Evolutionary conservation across 768 basidiomycete genomes (phyloP).

Genomic region (Gyrodon lividus): DNA sequence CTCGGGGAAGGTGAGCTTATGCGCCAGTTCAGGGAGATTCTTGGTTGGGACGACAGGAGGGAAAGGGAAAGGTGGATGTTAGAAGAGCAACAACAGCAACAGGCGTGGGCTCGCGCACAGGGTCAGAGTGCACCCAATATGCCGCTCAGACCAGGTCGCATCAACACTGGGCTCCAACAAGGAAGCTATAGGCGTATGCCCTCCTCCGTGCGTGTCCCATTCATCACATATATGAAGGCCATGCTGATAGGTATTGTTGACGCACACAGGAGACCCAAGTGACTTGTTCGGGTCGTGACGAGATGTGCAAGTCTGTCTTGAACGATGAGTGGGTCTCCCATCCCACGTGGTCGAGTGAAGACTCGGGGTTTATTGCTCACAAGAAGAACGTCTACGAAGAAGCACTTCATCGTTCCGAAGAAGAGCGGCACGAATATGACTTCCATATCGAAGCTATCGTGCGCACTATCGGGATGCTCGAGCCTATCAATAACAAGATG

Average conservation of each 20-base stretch:
- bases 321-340: slow-evolving; percentile 99
- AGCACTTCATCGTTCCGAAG: slow-evolving; percentile 92
- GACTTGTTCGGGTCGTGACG: slow-evolving; percentile 91
- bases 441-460: slow-evolving; percentile 96
- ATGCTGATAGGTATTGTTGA: slow-evolving; percentile 1
- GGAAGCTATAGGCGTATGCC: slow-evolving; percentile 93
- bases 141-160: slow-evolving; percentile 49
- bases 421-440: slow-evolving; percentile 98
- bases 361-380: slow-evolving; percentile 85
- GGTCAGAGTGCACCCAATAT: slow-evolving; percentile 38
- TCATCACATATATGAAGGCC: neutral
- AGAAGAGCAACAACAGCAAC: slow-evolving; percentile 44
- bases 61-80: slow-evolving; percentile 53
- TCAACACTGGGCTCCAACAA: slow-evolving; percentile 68
- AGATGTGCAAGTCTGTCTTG: slow-evolving; percentile 93
- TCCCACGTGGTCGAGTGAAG: slow-evolving; percentile 93
- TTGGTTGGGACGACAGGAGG: slow-evolving; percentile 82
- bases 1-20: slow-evolving; percentile 76
- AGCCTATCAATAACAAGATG: slow-evolving; percentile 89
- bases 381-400: slow-evolving; percentile 97
- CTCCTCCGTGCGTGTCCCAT: slow-evolving; percentile 55
- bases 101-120: slow-evolving; percentile 52
- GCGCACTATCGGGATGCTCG: slow-evolving; percentile 86
- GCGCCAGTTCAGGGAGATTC: slow-evolving; percentile 77
- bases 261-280: slow-evolving; percentile 74